A percentile compares a stretch with the other conserved stretches of the same genome.
These are phyloP conservation scores for Fusarium stilboides DNA, from an alignment of 2,329 filamentous ascomycete genomes.

Conservation along the genomic window DNA sequence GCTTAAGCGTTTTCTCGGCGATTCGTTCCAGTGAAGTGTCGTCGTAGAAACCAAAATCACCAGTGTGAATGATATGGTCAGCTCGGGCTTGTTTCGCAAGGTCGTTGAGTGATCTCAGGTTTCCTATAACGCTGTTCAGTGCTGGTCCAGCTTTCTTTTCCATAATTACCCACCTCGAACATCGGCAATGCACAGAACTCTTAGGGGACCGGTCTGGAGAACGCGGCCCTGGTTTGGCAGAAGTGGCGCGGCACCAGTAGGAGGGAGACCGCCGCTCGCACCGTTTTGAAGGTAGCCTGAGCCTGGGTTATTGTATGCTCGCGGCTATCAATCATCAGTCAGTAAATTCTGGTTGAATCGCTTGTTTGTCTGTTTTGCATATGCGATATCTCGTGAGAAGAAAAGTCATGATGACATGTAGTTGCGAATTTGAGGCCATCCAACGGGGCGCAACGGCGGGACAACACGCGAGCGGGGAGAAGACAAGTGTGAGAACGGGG, in stretches of 20 bases:
- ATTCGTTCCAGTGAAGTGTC: slow-evolving; percentile 95
- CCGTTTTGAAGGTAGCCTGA: slow-evolving; percentile 77
- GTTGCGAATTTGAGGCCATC: slow-evolving; percentile 38
- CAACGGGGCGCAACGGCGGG: slow-evolving; percentile 42
- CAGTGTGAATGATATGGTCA: slow-evolving; percentile 98
- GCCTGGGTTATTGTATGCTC: slow-evolving; percentile 66
- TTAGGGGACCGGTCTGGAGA: slow-evolving; percentile 75
- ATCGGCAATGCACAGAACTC: slow-evolving; percentile 80
- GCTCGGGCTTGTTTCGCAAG: slow-evolving; percentile 94
- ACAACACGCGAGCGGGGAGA: slow-evolving; percentile 45
- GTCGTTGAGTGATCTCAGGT: slow-evolving; percentile 94
- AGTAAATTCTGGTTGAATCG: slow-evolving; percentile 17
- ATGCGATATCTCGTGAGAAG: slow-evolving; percentile 2
- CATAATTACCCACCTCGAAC: slow-evolving; percentile 71
- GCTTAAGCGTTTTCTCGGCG: slow-evolving; percentile 98
- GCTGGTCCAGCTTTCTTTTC: slow-evolving; percentile 31
- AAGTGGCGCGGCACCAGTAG: slow-evolving; percentile 74
- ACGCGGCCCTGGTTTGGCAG: slow-evolving; percentile 78
- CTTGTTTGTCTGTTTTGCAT: slow-evolving; percentile 4
- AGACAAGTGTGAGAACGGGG: slow-evolving; percentile 12
- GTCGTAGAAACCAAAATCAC: slow-evolving; percentile 99
- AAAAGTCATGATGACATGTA: slow-evolving; percentile 25
- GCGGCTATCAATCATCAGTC: slow-evolving; percentile 55
- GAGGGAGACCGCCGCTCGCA: slow-evolving; percentile 65
- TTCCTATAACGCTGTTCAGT: slow-evolving; percentile 73